phyloP scores from a whole-genome alignment of 192 early-diverging fungal genomes.

The Podila verticillata region DNA sequence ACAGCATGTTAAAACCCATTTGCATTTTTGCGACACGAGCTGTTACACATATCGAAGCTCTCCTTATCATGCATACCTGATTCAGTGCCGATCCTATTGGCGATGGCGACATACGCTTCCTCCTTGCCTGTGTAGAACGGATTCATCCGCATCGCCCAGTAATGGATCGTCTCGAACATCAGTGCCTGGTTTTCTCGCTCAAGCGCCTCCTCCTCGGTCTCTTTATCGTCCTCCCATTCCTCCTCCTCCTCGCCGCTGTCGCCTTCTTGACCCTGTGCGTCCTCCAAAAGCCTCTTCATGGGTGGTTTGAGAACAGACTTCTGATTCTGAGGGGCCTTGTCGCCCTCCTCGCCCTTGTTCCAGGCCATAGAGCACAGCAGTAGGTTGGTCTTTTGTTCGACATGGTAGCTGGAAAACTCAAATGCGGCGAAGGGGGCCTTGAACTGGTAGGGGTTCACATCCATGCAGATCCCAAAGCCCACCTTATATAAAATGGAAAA shows the following conservation, averaged over 20 bases:
- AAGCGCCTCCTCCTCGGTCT: conserved; percentile 16
- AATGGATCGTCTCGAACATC: conserved; percentile 26
- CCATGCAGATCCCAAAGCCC: conserved; percentile 88
- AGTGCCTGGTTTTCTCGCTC: background rate
- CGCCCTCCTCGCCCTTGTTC: conserved; percentile 56
- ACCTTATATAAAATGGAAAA: conserved; percentile 48
- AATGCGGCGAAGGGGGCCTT: conserved; percentile 67
- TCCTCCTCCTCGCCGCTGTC: conserved; percentile 1
- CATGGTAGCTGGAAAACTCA: conserved; percentile 78
- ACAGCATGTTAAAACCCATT: background rate
- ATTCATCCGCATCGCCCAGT: conserved; percentile 37
- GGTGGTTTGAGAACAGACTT: background rate
- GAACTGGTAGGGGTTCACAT: conserved; percentile 83
- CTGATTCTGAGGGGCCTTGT: conserved; percentile 23
- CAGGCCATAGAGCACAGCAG: conserved; percentile 78
- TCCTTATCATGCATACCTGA: conserved; percentile 1
- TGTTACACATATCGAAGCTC: too few relatives aligned
- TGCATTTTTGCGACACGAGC: background rate
- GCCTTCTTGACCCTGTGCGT: background rate
- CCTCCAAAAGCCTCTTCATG: background rate
- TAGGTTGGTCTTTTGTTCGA: conserved; percentile 53
- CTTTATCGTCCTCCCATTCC: conserved; percentile 20
- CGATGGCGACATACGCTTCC: conserved; percentile 15
- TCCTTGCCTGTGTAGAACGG: conserved; percentile 9
- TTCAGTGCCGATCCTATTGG: conserved; percentile 32